Percentiles rank a stretch among this genome's conserved stretches.
Evolutionary conservation across 495 filamentous ascomycete genomes (phyloP).

Genomic region (Trichocladium antarcticum): DNA sequence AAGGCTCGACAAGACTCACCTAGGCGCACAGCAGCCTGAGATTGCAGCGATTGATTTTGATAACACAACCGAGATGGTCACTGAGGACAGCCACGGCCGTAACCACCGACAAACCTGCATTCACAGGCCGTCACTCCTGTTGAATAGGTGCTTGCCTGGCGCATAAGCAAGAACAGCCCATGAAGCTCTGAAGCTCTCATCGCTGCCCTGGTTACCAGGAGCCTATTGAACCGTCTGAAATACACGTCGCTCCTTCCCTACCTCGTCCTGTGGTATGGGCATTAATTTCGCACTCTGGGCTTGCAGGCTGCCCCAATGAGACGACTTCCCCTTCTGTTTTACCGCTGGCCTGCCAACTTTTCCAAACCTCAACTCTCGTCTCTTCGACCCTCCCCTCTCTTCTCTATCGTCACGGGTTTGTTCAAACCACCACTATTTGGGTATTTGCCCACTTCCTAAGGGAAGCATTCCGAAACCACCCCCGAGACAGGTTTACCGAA

Average conservation of each 20-base stretch:
- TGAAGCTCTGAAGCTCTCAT: too few relatives aligned
- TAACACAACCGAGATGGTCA: too few relatives aligned
- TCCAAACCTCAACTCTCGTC: not conserved
- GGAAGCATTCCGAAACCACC: not conserved
- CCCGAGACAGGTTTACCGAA: not conserved
- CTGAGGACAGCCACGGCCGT: too few relatives aligned
- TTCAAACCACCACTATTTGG: constrained; percentile 5
- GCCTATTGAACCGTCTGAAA: not conserved
- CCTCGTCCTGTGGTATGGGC: too few relatives aligned
- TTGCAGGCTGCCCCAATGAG: not conserved
- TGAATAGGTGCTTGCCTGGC: too few relatives aligned
- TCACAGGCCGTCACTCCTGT: too few relatives aligned
- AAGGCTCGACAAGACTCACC: too few relatives aligned
- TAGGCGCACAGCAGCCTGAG: too few relatives aligned
- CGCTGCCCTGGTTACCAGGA: not conserved
- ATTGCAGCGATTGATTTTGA: too few relatives aligned
- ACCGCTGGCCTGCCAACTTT: not conserved
- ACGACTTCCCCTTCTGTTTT: not conserved
- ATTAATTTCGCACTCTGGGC: not conserved
- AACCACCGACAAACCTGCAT: too few relatives aligned
- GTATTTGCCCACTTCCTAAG: constrained; percentile 11
- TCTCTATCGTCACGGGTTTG: constrained; percentile 3
- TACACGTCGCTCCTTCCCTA: not conserved
- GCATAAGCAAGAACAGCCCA: not conserved
- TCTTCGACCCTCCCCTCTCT: not conserved